A percentile compares a stretch with the other conserved stretches of the same genome.
Evolutionary conservation across 2,329 filamentous ascomycete species (phyloP).

Genomic region (Rugonectria rugulosa): DNA sequence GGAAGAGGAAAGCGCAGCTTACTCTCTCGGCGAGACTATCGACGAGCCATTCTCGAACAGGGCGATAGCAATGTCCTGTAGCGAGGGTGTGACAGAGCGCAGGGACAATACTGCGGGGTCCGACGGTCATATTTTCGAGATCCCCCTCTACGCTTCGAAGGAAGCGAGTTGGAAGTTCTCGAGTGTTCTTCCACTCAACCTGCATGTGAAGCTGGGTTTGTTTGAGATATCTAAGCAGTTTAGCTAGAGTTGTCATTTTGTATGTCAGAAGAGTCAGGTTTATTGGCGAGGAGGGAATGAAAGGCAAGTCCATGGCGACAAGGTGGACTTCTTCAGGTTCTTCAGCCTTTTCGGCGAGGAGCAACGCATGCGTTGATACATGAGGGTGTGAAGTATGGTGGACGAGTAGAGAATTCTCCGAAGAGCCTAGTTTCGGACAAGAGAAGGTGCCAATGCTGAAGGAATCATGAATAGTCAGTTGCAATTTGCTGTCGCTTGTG

Average conservation of each 20-base stretch:
- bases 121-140: constrained; percentile 66
- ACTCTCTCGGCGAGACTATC: constrained; percentile 83
- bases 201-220: constrained; percentile 82
- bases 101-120: constrained; percentile 69
- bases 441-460: constrained; percentile 77
- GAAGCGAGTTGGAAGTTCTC: constrained; percentile 81
- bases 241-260: constrained; percentile 87
- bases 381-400: constrained; percentile 76
- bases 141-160: constrained; percentile 80
- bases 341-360: constrained; percentile 56
- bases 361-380: constrained; percentile 77
- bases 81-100: constrained; percentile 85
- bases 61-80: constrained; percentile 79
- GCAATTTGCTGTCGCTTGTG: constrained; percentile 73
- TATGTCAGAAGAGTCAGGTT: constrained; percentile 85
- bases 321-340: constrained; percentile 55
- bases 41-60: constrained; percentile 86
- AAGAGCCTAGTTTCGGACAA: constrained; percentile 49
- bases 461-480: constrained; percentile 85
- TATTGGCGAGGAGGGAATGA: constrained; percentile 78
- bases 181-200: constrained; percentile 82
- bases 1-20: constrained; percentile 40
- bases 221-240: constrained; percentile 82
- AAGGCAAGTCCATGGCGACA: constrained; percentile 83
- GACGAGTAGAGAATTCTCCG: constrained; percentile 47